Evolutionary conservation across 352 stramenopile species (phyloP), one percentile per base, ranked within the genome.

Genomic region (Pseudoperonospora humuli): DNA sequence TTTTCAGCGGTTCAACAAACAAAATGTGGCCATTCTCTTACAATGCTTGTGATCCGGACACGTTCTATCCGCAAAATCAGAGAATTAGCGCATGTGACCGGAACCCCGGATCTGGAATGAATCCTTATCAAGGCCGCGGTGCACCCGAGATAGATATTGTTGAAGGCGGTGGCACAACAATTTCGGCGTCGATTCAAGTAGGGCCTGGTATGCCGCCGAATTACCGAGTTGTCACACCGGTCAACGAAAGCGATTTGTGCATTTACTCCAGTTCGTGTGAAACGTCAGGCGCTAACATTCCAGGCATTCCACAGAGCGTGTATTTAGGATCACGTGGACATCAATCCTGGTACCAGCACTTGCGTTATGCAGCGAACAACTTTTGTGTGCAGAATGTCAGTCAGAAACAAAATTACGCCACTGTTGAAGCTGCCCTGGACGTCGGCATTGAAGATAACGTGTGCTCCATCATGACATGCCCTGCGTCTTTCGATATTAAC

Each of bases 21-120:
- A 80, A 85, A 56, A 84, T 97, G 46, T 98, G 93, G 90, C 93
- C 93, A 2, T 98, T 92, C 78, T 95, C 72, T 25, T 97, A 95
- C 57, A 63, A 96, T 46, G 69, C 57, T 19, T 98, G 93, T 46
- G 57, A 96, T 52, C 38, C 56, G 0, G 33, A 70, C 13, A 40
- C 34, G 3, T 58, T 68, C 6, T 10, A 41, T 5, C 40, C 61
- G 10, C 55, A 26, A 18, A 73, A 76, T 39, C 70, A 82, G 54
- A 61, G 65, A 17, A 79, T 82, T 33, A 93, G 57, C 27, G 90
- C 76, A 5, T 98, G 93, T 47, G 87, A 96, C 45, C 34, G 49
- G 9, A 52, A 75, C 35, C 89, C 93, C 40, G 91, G 96, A 29
- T 96, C 73, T 54, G 89, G 87, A 7, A 53, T 98, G 57, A 75